A percentile compares a stretch with the other conserved stretches of the same genome.
Evolutionary conservation across 345 rosid species (phyloP).

Genomic region (Aquilaria sinensis): DNA sequence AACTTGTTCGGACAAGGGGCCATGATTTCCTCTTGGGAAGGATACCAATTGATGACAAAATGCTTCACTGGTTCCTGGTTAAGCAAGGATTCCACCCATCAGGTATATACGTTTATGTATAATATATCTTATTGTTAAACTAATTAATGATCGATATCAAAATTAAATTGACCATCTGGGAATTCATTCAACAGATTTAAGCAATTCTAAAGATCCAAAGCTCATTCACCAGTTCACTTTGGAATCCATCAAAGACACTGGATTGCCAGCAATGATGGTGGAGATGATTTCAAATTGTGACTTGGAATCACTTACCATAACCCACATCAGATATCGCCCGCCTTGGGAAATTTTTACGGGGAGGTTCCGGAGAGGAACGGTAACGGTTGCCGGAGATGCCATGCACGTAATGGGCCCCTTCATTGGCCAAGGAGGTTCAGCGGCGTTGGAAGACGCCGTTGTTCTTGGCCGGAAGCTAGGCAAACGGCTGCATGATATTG

Average conservation of each 20-base stretch:
- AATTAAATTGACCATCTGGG: no score
- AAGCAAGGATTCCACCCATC: constrained; percentile 2
- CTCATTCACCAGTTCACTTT: constrained; percentile 18
- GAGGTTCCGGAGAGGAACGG: constrained; percentile 32
- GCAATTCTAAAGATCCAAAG: constrained; percentile 22
- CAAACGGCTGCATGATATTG: constrained; percentile 11
- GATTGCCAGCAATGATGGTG: constrained; percentile 28
- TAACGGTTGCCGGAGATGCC: constrained; percentile 49
- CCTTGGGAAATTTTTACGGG: constrained; percentile 34
- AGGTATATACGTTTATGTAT: neutral
- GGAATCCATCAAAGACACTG: constrained; percentile 17
- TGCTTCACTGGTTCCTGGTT: constrained; percentile 32
- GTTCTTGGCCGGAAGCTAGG: constrained; percentile 45
- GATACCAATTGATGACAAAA: constrained; percentile 23
- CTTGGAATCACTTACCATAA: constrained; percentile 22
- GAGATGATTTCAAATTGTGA: constrained; percentile 36
- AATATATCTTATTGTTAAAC: neutral
- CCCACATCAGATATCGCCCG: constrained; percentile 33
- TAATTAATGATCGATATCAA: no score
- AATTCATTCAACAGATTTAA: constrained; percentile 13
- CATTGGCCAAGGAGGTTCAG: constrained; percentile 44
- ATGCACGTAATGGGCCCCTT: constrained; percentile 55
- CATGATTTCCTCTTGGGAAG: constrained; percentile 28
- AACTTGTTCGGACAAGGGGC: constrained; percentile 17
- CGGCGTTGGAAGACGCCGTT: constrained; percentile 44